Evolutionary conservation across 768 basidiomycete genomes (phyloP).

Genomic region (Suillus sp.): DNA sequence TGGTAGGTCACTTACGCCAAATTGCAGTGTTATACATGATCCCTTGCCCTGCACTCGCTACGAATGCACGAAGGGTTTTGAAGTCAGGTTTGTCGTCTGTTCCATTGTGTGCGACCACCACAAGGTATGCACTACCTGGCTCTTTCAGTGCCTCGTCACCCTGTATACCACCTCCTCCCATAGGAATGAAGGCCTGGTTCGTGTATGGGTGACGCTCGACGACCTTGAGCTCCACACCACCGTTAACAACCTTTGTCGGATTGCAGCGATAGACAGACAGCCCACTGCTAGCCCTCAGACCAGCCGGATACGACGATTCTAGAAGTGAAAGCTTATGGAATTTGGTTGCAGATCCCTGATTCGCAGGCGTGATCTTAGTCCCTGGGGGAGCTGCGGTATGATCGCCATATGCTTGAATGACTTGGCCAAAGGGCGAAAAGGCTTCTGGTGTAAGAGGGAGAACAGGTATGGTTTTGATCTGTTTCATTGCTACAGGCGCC

Average conservation of each 20-base stretch:
- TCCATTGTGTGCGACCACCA: slow-evolving; percentile 85
- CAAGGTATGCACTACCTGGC: slow-evolving; percentile 65
- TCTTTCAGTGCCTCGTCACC: slow-evolving; percentile 50
- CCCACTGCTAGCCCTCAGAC: slow-evolving; percentile 57
- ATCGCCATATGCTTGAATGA: slow-evolving; percentile 85
- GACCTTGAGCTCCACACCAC: slow-evolving; percentile 61
- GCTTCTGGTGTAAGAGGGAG: slow-evolving; percentile 80
- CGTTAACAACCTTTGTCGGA: slow-evolving; percentile 46
- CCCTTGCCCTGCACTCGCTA: slow-evolving; percentile 80
- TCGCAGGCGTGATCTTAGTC: slow-evolving; percentile 76
- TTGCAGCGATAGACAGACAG: slow-evolving; percentile 87
- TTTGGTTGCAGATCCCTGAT: slow-evolving; percentile 88
- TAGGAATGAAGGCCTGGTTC: slow-evolving; percentile 93
- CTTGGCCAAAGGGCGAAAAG: slow-evolving; percentile 87
- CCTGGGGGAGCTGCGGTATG: slow-evolving; percentile 65
- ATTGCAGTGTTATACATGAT: slow-evolving; percentile 80
- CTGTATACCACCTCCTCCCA: slow-evolving; percentile 60
- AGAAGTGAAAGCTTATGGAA: slow-evolving; percentile 89
- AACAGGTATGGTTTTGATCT: slow-evolving; percentile 45
- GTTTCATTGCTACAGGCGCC: slow-evolving; percentile 4
- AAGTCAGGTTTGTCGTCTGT: slow-evolving; percentile 77
- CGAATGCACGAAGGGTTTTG: slow-evolving; percentile 74
- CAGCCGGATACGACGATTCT: slow-evolving; percentile 62
- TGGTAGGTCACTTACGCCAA: slow-evolving; percentile 75
- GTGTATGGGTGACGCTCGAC: slow-evolving; percentile 90